Conservation (phyloP, 768 basidiomycete genomes). For the Boletus sp. region DNA sequence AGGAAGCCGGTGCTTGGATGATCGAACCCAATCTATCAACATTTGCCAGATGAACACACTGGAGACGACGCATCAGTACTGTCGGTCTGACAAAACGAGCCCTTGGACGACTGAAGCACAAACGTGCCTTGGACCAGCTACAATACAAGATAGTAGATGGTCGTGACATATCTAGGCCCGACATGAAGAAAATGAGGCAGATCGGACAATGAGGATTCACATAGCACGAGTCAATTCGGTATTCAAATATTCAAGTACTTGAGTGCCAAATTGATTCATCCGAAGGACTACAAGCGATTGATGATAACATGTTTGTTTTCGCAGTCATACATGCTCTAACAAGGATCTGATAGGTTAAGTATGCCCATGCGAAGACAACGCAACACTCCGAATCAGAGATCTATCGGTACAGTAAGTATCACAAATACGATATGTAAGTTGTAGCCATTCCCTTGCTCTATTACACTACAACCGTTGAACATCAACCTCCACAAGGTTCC, state of each 20-base stretch:
- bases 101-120: conserved; percentile 49
- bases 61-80: conserved; percentile 2
- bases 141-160: conserved; percentile 9
- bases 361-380: not conserved
- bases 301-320: not conserved
- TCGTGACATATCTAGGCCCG: conserved; percentile 1
- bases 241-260: too few species aligned
- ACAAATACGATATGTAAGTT: not conserved
- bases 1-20: too few species aligned
- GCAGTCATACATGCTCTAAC: not conserved
- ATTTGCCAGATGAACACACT: conserved; percentile 10
- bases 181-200: conserved; percentile 19
- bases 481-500: conserved; percentile 3
- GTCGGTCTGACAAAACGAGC: conserved; percentile 41
- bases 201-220: conserved; percentile 4
- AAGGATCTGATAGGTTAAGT: not conserved
- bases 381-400: not conserved
- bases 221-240: too few species aligned
- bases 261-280: not conserved
- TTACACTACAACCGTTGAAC: conserved; percentile 1
- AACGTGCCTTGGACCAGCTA: conserved; percentile 39
- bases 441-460: conserved; percentile 9
- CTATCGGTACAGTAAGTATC: not conserved
- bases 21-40: not conserved
- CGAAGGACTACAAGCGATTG: not conserved